Base-by-base conservation (phyloP, 2,329 filamentous ascomycete species). In the Scytalidium sp. region DNA sequence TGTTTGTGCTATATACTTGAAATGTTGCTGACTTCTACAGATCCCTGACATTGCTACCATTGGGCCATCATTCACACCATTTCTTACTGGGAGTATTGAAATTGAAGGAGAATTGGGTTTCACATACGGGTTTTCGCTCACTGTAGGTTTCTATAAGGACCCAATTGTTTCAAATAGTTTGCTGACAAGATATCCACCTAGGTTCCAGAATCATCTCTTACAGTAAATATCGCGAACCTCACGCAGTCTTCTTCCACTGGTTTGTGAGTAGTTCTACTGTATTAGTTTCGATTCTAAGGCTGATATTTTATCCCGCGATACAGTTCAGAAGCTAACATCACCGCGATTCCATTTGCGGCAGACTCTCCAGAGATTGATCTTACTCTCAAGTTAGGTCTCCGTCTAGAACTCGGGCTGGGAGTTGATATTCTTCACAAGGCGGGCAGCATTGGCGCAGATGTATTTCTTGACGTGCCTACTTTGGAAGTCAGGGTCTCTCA, bases 21-120 rank as follows among this genome's bases (percentile, higher is more conserved):
- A n/a, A n/a, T n/a, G n/a, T n/a, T n/a, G n/a, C n/a, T n/a, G n/a
- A n/a, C n/a, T n/a, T 19, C 7, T 5, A n/a, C 41, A 52, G 50
- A 49, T 54, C 15, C 51, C 51, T 4, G 46, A 36, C 5, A 46
- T 54, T n/a, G 51, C 48, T 6, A 46, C 45, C 3, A 21, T 54
- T 29, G 51, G 51, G 2, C 51, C 51, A 32, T 42, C 41, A 22
- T 54, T 54, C 17, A 41, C 29, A 9, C 51, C 51, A 3, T 20
- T 47, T 17, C 19, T 54, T 17, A 40, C 23, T 6, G 46, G 49
- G 23, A 46, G 42, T 43, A 48, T 54, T 19, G 19, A 40, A 36
- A 23, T 48, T 3, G 10, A 42, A 3, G 46, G 45, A 2, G 22
- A 43, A 17, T 20, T 54, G 2, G 32, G 46, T 15, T 54, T 54